Evolutionary conservation across 192 early-diverging fungal species (phyloP), one percentile per base, ranked within the genome.

Genomic region (Powellomyces hirtus): DNA sequence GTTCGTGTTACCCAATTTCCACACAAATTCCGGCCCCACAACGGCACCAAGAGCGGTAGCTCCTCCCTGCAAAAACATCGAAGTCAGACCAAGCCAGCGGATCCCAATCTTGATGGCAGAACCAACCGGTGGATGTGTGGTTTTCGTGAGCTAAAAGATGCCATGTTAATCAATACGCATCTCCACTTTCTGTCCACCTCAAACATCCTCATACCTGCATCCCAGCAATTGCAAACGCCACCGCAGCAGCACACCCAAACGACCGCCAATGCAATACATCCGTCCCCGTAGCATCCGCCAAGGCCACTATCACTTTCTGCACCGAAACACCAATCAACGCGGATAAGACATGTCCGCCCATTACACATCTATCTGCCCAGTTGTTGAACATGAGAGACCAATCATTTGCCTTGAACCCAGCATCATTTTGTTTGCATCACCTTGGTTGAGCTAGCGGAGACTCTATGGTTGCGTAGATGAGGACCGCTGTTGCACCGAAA

Each of bases 71-170:
- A n/a, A n/a, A n/a, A n/a, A n/a, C n/a, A n/a, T n/a, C n/a, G n/a
- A n/a, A n/a, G n/a, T n/a, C n/a, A n/a, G n/a, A n/a, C n/a, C n/a
- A n/a, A n/a, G n/a, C n/a, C n/a, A n/a, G n/a, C n/a, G n/a, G n/a
- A n/a, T n/a, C n/a, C n/a, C n/a, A n/a, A n/a, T n/a, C n/a, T n/a
- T n/a, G n/a, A n/a, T n/a, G n/a, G n/a, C n/a, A n/a, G n/a, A n/a
- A n/a, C n/a, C n/a, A 16, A 18, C 72, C n/a, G 72, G 72, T 27
- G 72, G 72, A 44, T 74, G 72, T 35, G 66, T 70, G 1, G 59
- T 70, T 22, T 40, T 61, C 3, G 72, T 62, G 7, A 61, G 34
- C 59, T 61, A 14, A 2, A 20, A 11, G 26, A n/a, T n/a, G n/a
- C n/a, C n/a, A n/a, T n/a, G n/a, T n/a, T n/a, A n/a, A n/a, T n/a